Evolutionary conservation across 768 basidiomycete species (phyloP).

Genomic region (Lentinula raphanica): DNA sequence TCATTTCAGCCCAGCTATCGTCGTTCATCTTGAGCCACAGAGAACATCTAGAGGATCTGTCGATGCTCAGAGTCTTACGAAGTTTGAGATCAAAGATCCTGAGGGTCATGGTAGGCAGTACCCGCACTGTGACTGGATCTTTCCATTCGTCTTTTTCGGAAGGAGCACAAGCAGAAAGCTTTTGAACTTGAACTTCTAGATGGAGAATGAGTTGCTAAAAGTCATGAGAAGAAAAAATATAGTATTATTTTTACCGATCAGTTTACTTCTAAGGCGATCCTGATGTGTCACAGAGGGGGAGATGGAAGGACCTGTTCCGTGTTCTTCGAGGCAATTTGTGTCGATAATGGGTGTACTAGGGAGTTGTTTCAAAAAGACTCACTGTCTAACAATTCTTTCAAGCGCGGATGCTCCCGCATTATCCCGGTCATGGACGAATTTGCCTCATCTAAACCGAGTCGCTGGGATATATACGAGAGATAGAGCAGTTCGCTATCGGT

Average conservation of each 20-base stretch:
- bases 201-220: slow-evolving; percentile 6
- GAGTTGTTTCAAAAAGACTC: slow-evolving; percentile 15
- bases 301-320: slow-evolving; percentile 46
- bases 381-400: slow-evolving; percentile 62
- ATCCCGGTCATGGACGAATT: slow-evolving; percentile 32
- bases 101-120: slow-evolving; percentile 66
- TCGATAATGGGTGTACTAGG: neutral
- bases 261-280: slow-evolving; percentile 53
- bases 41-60: slow-evolving; percentile 27
- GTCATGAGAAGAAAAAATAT: too few species aligned
- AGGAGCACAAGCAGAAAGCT: slow-evolving; percentile 6
- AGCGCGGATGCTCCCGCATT: slow-evolving; percentile 54
- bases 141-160: slow-evolving; percentile 13
- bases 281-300: slow-evolving; percentile 22
- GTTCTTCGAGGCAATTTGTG: slow-evolving; percentile 37
- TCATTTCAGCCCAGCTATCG: slow-evolving; percentile 40
- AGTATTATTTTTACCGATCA: slow-evolving; percentile 46
- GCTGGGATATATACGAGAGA: slow-evolving; percentile 55
- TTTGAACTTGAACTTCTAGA: slow-evolving; percentile 19
- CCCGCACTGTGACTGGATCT: slow-evolving; percentile 34
- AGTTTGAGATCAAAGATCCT: slow-evolving; percentile 60
- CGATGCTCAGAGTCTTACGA: slow-evolving; percentile 40
- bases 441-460: slow-evolving; percentile 30
- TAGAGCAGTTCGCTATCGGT: slow-evolving; percentile 83
- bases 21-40: slow-evolving; percentile 58